Base-by-base conservation (phyloP, 345 rosid genomes). In the Euclidium syriacum region DNA sequence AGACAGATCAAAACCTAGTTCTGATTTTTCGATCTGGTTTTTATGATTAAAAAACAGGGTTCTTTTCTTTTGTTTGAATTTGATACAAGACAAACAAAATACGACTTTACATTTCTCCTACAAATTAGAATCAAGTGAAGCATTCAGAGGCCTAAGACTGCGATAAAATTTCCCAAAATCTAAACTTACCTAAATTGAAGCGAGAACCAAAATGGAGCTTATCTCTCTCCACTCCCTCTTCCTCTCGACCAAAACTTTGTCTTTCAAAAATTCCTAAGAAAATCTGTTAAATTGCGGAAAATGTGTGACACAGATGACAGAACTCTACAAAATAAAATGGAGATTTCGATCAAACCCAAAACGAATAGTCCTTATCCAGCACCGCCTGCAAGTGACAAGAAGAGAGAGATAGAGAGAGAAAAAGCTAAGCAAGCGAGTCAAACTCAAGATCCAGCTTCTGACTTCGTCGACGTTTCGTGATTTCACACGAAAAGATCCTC, bases 371-470 rank as follows among this genome's bases (percentile, higher is more conserved):
- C 30, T 53, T 38, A 18, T 17, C 15, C 3, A 14, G 51, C 32
- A 48, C 41, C 40, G 66, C 66, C 62, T 57, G 71, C 75, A 64
- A 65, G 66, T 72, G 53, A 57, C 41, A 34, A 56, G 53, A 49
- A 44, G 62, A 42, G 30, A 52, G 58, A 68, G 1, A 67, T 29
- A 67, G 52, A 42, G 32, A 54, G 60, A 35, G 49, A 25, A 22
- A 46, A 48, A 44, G 19, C 27, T 3, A 44, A 65, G 20, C 7
- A 53, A 30, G 34, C 6, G 34, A 72, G 67, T 64, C 71, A 64
- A 65, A 72, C 71, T 63, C 29, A 72, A 58, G 75, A 72, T 72
- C 67, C 27, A 72, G 50, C 33, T 62, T 53, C 41, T 62, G 58
- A 62, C 68, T 62, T 62, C 14, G 61, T 69, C 48, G 67, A 51